Evolutionary conservation across 2,329 filamentous ascomycete species (phyloP).

Genomic region (Trichophyton mentagrophytes): DNA sequence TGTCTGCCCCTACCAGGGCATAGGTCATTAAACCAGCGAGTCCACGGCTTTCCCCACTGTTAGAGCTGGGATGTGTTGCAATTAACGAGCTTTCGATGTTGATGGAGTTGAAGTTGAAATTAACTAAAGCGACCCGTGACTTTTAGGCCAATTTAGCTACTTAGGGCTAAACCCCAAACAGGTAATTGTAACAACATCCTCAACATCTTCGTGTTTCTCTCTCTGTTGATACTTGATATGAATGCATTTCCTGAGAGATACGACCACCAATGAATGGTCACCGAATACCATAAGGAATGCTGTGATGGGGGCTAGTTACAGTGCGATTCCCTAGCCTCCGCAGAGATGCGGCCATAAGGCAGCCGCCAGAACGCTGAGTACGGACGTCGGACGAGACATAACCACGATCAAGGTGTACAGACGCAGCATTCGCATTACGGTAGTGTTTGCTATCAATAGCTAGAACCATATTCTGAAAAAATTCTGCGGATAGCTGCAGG

Average conservation of each 20-base stretch:
- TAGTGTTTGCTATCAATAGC: no score
- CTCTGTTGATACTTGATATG: not conserved
- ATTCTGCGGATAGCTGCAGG: no score
- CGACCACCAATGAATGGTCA: not conserved
- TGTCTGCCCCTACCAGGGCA: not conserved
- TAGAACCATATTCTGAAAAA: no score
- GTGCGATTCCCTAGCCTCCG: no score
- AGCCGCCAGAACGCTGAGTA: no score
- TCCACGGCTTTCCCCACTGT: not conserved
- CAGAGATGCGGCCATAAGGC: no score
- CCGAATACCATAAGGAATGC: not conserved
- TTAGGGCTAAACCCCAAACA: not conserved
- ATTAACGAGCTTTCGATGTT: not conserved
- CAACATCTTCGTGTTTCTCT: not conserved
- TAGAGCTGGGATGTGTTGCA: not conserved
- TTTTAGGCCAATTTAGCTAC: not conserved
- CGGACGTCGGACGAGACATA: no score
- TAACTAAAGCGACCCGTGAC: not conserved
- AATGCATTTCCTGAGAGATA: not conserved
- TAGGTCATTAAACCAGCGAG: not conserved
- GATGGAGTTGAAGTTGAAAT: not conserved
- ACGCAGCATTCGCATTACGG: no score
- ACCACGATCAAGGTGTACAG: no score
- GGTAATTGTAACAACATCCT: not conserved
- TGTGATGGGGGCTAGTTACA: no score